Evolutionary conservation across 129 eudicot genomes (phyloP), one percentile per base, ranked within the genome.

Genomic region (Logfia minima): DNA sequence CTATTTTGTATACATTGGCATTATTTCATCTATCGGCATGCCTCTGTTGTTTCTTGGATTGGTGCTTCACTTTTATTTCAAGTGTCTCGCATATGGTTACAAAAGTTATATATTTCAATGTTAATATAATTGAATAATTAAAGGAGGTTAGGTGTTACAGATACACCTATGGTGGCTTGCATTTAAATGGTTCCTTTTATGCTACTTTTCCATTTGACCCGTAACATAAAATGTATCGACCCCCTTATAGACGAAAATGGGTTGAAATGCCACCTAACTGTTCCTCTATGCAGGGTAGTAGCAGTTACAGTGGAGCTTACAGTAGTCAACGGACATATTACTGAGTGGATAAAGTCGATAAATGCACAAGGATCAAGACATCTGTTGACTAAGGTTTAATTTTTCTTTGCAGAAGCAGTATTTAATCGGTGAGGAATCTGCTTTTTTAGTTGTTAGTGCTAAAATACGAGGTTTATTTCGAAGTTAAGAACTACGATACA

Each of bases 281-380:
- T 39, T 17, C 39, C 39, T 69, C n/a, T 61, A 28, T 74, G 76
- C 76, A 75, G 80, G 80, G 45, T 81, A 70, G 80, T 24, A 65
- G 80, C 55, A 75, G 84, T 48, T 68, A 75, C 24, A 63, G 84
- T 53, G 79, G 83, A 52, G 74, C 52, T 34, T 66, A 72, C 37
- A 17, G 48, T 21, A 67, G 35, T 59, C 76, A 22, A 23, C 21
- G 80, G 39, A 63, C 71, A 43, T 75, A 81, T 66, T 75, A 81
- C 80, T 75, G 19, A 68, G 28, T 5, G 23, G 19, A 43, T 61
- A 28, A 21, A 31, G 82, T 13, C 10, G 34, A 43, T 34, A 21
- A 66, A 51, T 8, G 34, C 80, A 7, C 18, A 58, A n/a, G 58
- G 77, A 45, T 61, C 55, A 62, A 79, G 77, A 70, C 71, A 39